phyloP scores from a whole-genome alignment of 2,329 filamentous ascomycete species.

The Epichloe gansuensis region DNA sequence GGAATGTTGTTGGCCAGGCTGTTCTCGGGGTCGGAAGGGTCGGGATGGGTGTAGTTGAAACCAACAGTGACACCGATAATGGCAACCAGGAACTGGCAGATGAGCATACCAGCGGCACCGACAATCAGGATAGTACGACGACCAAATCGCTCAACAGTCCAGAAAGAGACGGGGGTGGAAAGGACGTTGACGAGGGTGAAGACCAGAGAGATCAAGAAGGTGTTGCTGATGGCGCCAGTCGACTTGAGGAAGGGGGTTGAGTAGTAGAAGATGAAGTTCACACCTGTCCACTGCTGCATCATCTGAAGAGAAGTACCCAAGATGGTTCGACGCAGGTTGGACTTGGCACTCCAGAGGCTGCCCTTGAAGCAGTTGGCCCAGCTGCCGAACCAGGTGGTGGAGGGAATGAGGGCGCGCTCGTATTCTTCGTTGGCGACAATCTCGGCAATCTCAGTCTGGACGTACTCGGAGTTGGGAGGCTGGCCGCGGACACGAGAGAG shows the following conservation, averaged over 20 bases:
- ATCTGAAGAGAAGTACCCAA: slow-evolving; percentile 63
- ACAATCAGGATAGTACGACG: slow-evolving; percentile 68
- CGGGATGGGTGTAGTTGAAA: slow-evolving; percentile 33
- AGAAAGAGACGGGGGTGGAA: slow-evolving; percentile 82
- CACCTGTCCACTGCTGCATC: slow-evolving; percentile 76
- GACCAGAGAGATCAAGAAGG: slow-evolving; percentile 73
- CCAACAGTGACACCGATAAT: slow-evolving; percentile 56
- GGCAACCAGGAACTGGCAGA: slow-evolving; percentile 78
- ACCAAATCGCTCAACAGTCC: slow-evolving; percentile 67
- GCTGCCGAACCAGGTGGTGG: slow-evolving; percentile 48
- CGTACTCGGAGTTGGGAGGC: slow-evolving; percentile 56
- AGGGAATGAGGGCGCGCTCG: slow-evolving; percentile 57
- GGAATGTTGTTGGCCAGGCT: slow-evolving; percentile 38
- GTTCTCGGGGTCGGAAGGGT: slow-evolving; percentile 27
- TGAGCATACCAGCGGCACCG: slow-evolving; percentile 69
- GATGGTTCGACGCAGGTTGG: slow-evolving; percentile 58
- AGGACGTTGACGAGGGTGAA: slow-evolving; percentile 79
- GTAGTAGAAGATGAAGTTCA: slow-evolving; percentile 90
- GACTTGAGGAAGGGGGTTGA: slow-evolving; percentile 75
- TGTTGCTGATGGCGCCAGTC: slow-evolving; percentile 61
- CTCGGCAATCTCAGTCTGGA: slow-evolving; percentile 72
- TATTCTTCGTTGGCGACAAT: slow-evolving; percentile 85
- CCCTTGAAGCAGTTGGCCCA: slow-evolving; percentile 60
- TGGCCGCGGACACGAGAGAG: slow-evolving; percentile 64
- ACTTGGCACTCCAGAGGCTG: slow-evolving; percentile 47